Evolutionary conservation across 1,284 basidiomycete genomes (phyloP).

Genomic region (Schizopora paradoxa): DNA sequence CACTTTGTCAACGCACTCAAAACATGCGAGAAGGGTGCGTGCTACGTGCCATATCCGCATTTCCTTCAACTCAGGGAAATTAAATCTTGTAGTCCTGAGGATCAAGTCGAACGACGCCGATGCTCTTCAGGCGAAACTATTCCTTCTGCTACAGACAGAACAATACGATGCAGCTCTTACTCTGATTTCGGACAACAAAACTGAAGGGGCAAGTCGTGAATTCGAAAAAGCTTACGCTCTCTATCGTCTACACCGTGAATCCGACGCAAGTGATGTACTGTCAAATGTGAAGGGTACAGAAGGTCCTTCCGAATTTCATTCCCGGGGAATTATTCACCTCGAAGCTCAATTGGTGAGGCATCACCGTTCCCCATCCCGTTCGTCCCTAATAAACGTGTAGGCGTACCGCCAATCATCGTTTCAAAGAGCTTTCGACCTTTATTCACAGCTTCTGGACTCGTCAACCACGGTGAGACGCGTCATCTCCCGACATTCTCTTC

Average conservation of each 20-base stretch:
- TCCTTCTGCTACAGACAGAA: conserved; percentile 79
- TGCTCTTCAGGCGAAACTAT: conserved; percentile 75
- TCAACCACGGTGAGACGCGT: conserved; percentile 54
- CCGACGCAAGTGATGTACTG: conserved; percentile 56
- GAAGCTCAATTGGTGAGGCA: conserved; percentile 75
- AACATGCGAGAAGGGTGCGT: conserved; percentile 84
- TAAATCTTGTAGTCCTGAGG: conserved; percentile 53
- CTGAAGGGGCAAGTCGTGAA: conserved; percentile 31
- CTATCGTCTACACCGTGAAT: conserved; percentile 72
- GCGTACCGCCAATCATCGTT: conserved; percentile 75
- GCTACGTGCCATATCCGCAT: conserved; percentile 1
- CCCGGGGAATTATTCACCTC: conserved; percentile 68
- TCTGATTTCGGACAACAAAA: conserved; percentile 37
- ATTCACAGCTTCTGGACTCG: conserved; percentile 72
- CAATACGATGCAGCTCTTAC: conserved; percentile 59
- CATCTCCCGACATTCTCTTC: neutral
- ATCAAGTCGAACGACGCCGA: conserved; percentile 64
- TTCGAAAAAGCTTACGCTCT: conserved; percentile 80
- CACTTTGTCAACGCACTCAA: conserved; percentile 77
- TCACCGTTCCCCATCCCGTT: conserved; percentile 6
- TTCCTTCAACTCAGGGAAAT: neutral
- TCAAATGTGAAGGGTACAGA: conserved; percentile 40
- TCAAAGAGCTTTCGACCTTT: conserved; percentile 64
- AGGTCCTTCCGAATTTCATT: conserved; percentile 36
- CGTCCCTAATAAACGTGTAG: conserved; percentile 35